These are phyloP conservation scores for Elasticomyces elasticus DNA, from an alignment of 495 filamentous ascomycete genomes.

Conservation along the genomic window DNA sequence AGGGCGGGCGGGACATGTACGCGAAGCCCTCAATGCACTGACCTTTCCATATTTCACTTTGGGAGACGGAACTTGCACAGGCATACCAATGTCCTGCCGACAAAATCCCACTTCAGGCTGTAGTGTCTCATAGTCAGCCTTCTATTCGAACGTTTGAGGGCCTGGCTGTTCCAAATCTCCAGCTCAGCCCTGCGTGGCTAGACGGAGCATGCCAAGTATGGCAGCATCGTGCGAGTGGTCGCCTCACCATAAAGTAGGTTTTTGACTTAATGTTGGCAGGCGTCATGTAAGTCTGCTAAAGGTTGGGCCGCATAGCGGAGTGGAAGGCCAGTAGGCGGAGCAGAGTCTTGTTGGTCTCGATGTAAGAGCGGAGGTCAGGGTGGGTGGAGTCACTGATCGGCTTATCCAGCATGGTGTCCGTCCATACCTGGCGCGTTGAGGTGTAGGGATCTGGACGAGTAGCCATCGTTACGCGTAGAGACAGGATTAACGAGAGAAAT, in stretches of 20 bases:
- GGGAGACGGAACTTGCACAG: neutral
- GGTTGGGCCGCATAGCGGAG: slow-evolving; percentile 30
- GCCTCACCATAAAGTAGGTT: too few species aligned
- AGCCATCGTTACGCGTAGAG: too few species aligned
- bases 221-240: too few species aligned
- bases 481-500: too few species aligned
- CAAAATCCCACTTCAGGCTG: neutral
- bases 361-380: neutral
- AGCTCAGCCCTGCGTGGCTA: too few species aligned
- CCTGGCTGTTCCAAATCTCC: too few species aligned
- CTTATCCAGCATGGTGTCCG: neutral
- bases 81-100: neutral
- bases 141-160: neutral
- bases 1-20: slow-evolving; percentile 16
- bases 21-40: slow-evolving; percentile 30
- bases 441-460: neutral
- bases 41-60: neutral
- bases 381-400: neutral
- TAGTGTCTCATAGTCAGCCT: neutral
- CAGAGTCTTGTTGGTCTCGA: slow-evolving; percentile 4
- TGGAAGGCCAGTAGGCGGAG: slow-evolving; percentile 29
- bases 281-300: slow-evolving; percentile 31
- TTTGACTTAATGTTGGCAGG: slow-evolving; percentile 30
- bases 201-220: too few species aligned
- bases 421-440: neutral